phyloP scores from a whole-genome alignment of 305 asterid genomes.

The Ilex paraguariensis region DNA sequence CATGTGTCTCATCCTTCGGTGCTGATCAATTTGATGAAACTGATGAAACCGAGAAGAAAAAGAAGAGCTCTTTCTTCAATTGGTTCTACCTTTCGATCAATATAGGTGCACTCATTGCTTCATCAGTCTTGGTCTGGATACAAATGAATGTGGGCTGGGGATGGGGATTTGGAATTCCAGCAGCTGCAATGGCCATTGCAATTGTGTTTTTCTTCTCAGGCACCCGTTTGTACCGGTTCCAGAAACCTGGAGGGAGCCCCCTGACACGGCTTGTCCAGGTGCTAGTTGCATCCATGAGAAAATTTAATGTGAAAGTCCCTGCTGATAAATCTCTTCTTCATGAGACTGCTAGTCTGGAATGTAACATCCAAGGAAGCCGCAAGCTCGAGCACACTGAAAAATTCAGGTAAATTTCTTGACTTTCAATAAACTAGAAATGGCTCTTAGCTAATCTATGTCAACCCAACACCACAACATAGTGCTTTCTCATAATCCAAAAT shows the following conservation, averaged over 20 bases:
- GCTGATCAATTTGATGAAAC: slow-evolving; percentile 66
- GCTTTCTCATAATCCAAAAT: no score
- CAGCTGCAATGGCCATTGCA: slow-evolving; percentile 60
- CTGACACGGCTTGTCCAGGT: slow-evolving; percentile 53
- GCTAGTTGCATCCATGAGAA: slow-evolving; percentile 45
- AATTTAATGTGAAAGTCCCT: slow-evolving; percentile 32
- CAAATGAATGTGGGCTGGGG: slow-evolving; percentile 64
- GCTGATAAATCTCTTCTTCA: slow-evolving; percentile 32
- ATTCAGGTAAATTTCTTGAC: slow-evolving; percentile 29
- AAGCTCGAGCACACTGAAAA: slow-evolving; percentile 65
- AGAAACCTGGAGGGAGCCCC: slow-evolving; percentile 68
- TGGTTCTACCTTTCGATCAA: slow-evolving; percentile 30
- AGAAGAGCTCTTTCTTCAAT: no score
- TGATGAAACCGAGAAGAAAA: slow-evolving; percentile 35
- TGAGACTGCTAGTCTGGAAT: slow-evolving; percentile 45
- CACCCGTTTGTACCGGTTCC: slow-evolving; percentile 40
- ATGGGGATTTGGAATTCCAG: slow-evolving; percentile 75
- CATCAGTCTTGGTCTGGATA: slow-evolving; percentile 51
- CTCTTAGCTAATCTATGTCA: no score
- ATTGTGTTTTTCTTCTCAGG: slow-evolving; percentile 52
- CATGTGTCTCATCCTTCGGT: slow-evolving; percentile 31
- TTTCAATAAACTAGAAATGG: no score
- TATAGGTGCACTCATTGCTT: slow-evolving; percentile 55
- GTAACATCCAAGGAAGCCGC: slow-evolving; percentile 54
- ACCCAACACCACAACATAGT: no score